Evolutionary conservation across 768 basidiomycete species (phyloP), one percentile per base, ranked within the genome.

Genomic region (Pleurotus pulmonarius): DNA sequence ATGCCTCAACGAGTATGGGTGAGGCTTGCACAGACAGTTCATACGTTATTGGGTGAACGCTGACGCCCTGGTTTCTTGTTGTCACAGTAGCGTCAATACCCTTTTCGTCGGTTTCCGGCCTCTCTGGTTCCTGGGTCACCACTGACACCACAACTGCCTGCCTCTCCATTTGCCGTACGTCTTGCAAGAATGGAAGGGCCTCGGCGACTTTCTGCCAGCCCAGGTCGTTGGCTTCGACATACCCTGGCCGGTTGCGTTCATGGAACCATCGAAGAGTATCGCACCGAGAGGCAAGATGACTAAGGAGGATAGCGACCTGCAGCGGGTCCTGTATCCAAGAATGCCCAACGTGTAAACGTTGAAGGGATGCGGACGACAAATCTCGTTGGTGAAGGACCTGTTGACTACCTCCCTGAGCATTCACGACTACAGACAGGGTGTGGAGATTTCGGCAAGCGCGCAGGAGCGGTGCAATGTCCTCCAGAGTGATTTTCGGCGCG

Each of bases 221-320:
- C 55, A 76, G 77, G 9, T 84, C 82, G 61, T 90, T 83, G 29
- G 76, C 73, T 66, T 92, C 89, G 48, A 85, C 74, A 61, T 77
- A 86, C 4, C 87, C 86, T 0, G 81, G 77, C n/a, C 88, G 77
- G 62, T 83, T 90, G 70, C 85, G 87, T 64, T 89, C 88, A 63
- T 86, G 83, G 76, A 90, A 90, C 82, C 82, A 90, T 68, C 85
- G 87, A 51, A 92, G 68, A 24, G 70, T 75, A 65, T 90, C 87
- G 45, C 90, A 74, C 64, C 76, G 73, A 39, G 90, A 88, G n/a
- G 85, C 82, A 52, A 92, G 70, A 67, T 92, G 89, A 69, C 89
- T 91, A 59, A 92, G 77, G 56, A 88, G 77, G 62, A 91, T 83
- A 25, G 87, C 78, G 18, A 82, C 75, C 57, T 84, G 83, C 56